Evolutionary conservation across 768 basidiomycete species (phyloP), one percentile per base, ranked within the genome.

Genomic region (Infundibulicybe gibba): DNA sequence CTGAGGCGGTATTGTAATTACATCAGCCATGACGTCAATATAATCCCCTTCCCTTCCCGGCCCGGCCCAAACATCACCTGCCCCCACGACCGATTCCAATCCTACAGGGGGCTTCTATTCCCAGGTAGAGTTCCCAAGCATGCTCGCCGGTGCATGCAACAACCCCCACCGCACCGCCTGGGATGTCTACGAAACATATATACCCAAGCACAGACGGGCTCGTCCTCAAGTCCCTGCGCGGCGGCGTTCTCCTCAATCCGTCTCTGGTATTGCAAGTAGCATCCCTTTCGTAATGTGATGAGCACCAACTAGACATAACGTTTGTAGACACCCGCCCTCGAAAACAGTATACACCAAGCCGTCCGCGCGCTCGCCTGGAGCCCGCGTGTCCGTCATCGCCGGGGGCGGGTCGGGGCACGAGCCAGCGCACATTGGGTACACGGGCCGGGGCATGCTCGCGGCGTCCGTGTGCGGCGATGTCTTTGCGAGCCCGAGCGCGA

Each of bases 401-500:
- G 77, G 77, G 1, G 76, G 77, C 2, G 77, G 77, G 0, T 70
- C 74, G 33, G 80, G 81, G 6, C 81, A 83, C 52, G 81, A 83
- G 56, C 81, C 81, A 3, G 78, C 80, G 0, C 76, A 80, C 53
- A 75, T 74, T 3, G 75, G 71, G 0, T 81, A 80, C 52, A 78
- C 79, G 4, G 81, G 81, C 5, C 53, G 60, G n/a, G 79, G 80
- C 14, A 76, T 81, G 66, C 70, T 83, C 19, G 55, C 68, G 9
- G 79, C 78, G 1, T 74, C 74, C 4, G 76, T 82, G 6, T 76
- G 74, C n/a, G 82, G 81, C 2, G 79, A 83, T 42, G 74, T 80
- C 15, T 83, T 83, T 54, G 80, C 82, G 9, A 78, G 74, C 40
- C 83, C 80, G 0, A 80, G 77, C 52, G 77, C 80, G n/a, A 71